phyloP scores from a whole-genome alignment of 2,329 filamentous ascomycete genomes.

The Beauveria brongniartii region DNA sequence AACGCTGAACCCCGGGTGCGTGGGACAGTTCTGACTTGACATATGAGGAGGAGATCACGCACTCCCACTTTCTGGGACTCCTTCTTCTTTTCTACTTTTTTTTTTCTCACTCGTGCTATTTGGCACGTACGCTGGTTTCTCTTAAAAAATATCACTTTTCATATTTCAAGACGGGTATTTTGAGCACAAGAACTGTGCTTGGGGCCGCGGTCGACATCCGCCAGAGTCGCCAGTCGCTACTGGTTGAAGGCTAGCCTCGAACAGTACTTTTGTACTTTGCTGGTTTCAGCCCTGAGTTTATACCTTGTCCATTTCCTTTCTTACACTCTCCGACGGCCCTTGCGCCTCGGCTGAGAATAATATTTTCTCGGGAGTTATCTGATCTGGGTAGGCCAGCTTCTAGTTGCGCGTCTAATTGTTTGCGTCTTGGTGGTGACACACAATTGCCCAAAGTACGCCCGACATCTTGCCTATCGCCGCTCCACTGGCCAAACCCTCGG shows the following conservation, averaged over 20 bases:
- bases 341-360: background rate
- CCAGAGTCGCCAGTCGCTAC: background rate
- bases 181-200: background rate
- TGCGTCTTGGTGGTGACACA: background rate
- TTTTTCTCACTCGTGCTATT: background rate
- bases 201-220: background rate
- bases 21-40: background rate
- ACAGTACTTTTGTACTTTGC: background rate
- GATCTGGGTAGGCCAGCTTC: background rate
- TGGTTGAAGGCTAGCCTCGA: conserved; percentile 6
- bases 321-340: background rate
- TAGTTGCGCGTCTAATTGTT: background rate
- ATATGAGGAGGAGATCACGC: conserved; percentile 7
- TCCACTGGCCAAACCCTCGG: background rate
- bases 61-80: background rate
- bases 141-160: background rate
- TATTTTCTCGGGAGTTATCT: background rate
- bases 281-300: background rate
- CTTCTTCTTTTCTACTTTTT: background rate
- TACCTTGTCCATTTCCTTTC: background rate
- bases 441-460: background rate
- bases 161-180: background rate
- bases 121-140: background rate
- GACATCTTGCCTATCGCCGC: background rate
- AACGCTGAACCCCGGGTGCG: background rate